Evolutionary conservation across 805 yeast genomes (phyloP), one percentile per base, ranked within the genome.

Genomic region (Candida sonorensis): DNA sequence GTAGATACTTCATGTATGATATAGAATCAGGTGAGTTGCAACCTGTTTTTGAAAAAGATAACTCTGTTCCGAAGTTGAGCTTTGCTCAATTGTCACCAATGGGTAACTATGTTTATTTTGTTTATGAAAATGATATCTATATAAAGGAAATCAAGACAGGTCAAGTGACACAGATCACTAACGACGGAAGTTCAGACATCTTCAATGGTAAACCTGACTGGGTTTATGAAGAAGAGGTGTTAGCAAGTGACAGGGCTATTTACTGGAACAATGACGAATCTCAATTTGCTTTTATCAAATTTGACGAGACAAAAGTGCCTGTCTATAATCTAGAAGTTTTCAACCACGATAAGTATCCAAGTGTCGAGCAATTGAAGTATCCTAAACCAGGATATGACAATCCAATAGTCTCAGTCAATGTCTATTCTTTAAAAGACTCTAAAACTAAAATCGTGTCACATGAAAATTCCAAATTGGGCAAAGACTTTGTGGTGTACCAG

Each of bases 151-250:
- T 72, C 0, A 14, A 29, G 5, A 29, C 45, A 10, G 49, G 42
- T 5, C 37, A 41, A 4, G 37, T 52, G 4, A 48, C 39, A 0
- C 64, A 57, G 35, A 50, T 75, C 8, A 71, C 81, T 1, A 37
- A 40, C 4, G 81, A 73, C 49, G 88, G 87, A 0, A 58, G 67
- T 10, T 48, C 40, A 0, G 56, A 66, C 12, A 59, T 81, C 4
- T 65, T 69, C 38, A 77, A 82, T 44, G 94, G 85, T 5, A 77
- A 67, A 40, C 77, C 88, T 0, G 92, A 82, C 48, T 83, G 94
- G 92, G 78, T 82, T 2, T 82, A 82, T 52, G 94, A 83, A 51
- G 94, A 83, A 48, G 94, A 83, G 46, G 83, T 83, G 1, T 55
- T 77, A 10, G 67, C 67, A 0, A 45, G 59, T 11, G 88, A 80